Evolutionary conservation across 2,329 filamentous ascomycete species (phyloP), one percentile per base, ranked within the genome.

Genomic region (Fusarium annulatum): DNA sequence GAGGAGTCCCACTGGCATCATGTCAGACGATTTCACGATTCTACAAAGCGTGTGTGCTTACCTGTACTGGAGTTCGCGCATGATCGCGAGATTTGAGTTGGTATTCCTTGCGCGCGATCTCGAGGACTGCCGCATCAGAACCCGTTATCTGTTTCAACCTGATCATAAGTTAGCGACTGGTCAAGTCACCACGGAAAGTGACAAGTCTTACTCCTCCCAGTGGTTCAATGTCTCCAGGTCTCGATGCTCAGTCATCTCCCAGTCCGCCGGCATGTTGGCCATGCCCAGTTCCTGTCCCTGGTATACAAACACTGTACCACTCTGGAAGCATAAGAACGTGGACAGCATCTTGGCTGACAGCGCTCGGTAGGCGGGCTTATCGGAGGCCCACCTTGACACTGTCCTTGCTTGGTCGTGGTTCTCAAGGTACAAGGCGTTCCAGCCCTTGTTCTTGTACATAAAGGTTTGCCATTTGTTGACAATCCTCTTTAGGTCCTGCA

Each of bases 281-380:
- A 89, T 89, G n/a, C 88, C 88, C 45, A 90, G 86, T 78, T 91
- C 89, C 73, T 90, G 86, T 5, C 89, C 89, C 72, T 91, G 88
- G 69, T 90, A 90, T n/a, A 90, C 67, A 73, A 88, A 90, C 1
- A 89, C 78, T 1, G 88, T 90, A 6, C 89, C 89, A 21, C 70
- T 73, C 38, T 76, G 77, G 18, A 71, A 68, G 33, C 71, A 72
- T 1, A 75, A 69, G 9, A 88, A 82, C n/a, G 88, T 79, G 2
- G 86, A 84, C 23, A 90, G 82, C 81, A 90, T 85, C 76, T 89
- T 89, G 11, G 87, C 88, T 1, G 83, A 84, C 65, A 86, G n/a
- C 1, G 55, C 51, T 23, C 74, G 61, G n/a, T 56, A 63, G 30
- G 53, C 36, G 14, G 72, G 65, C 26, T 53, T 69, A 23, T 77